These are phyloP conservation scores for Emmonsiellopsis sp. DNA, from an alignment of 2,329 filamentous ascomycete species.

Conservation along the genomic window DNA sequence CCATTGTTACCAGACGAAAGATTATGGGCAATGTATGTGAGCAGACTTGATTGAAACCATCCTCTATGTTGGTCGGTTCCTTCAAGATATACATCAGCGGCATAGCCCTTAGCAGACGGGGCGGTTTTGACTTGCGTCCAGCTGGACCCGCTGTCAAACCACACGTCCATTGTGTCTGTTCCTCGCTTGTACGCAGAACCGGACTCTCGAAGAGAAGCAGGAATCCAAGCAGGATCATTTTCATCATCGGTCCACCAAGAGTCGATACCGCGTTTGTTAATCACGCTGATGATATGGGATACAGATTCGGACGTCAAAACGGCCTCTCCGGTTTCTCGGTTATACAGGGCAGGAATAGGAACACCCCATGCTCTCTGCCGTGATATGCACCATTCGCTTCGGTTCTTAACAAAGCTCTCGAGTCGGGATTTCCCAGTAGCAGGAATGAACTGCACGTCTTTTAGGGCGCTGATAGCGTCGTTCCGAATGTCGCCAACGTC, in stretches of 20 bases:
- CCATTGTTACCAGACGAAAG: conserved; percentile 25
- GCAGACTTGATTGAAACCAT: conserved; percentile 94
- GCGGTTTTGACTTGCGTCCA: conserved; percentile 54
- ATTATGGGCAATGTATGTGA: conserved; percentile 66
- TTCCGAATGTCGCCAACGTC: conserved; percentile 77
- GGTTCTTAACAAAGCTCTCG: conserved; percentile 73
- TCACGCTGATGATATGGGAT: conserved; percentile 70
- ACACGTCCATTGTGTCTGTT: conserved; percentile 96
- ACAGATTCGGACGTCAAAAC: conserved; percentile 73
- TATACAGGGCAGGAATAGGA: conserved; percentile 84
- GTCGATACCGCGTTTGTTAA: conserved; percentile 71
- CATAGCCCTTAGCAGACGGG: conserved; percentile 20
- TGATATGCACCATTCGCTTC: conserved; percentile 97
- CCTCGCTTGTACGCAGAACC: conserved; percentile 56
- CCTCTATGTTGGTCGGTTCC: conserved; percentile 93
- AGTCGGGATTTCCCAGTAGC: conserved; percentile 63
- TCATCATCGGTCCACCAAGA: conserved; percentile 84
- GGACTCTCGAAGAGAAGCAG: conserved; percentile 45
- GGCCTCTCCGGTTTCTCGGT: conserved; percentile 56
- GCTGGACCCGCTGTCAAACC: conserved; percentile 96
- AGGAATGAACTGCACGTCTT: conserved; percentile 69
- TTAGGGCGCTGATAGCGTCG: conserved; percentile 59
- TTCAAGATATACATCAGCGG: conserved; percentile 82
- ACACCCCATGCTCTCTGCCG: conserved; percentile 94
- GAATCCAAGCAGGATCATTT: conserved; percentile 70